Evolutionary conservation across 108 stramenopile species (phyloP).

Genomic region (Aurantiochytrium sp.): DNA sequence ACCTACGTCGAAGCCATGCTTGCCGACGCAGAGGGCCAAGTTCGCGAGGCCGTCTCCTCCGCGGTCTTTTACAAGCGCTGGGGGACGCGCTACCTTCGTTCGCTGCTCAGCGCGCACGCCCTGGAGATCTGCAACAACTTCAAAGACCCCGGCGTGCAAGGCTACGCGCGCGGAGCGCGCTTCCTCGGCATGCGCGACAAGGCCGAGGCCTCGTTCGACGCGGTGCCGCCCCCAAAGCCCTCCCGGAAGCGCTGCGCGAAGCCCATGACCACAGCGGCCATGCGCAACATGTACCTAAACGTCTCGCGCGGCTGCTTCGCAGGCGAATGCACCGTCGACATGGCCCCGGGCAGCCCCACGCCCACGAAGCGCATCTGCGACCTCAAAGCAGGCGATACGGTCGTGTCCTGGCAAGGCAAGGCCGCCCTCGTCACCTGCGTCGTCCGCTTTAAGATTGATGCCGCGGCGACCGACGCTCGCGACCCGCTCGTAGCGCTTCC

Average conservation of each 20-base stretch:
- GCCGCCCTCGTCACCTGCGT: constrained; percentile 33
- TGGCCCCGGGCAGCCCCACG: constrained; percentile 4
- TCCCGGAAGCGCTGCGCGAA: not conserved
- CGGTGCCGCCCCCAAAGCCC: constrained; percentile 35
- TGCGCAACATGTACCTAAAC: constrained; percentile 33
- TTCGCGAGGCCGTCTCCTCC: constrained; percentile 27
- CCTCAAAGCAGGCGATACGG: not conserved
- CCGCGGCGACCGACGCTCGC: not conserved
- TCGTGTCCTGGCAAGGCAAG: not conserved
- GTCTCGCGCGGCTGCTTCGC: constrained; percentile 32
- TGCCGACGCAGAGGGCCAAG: constrained; percentile 32
- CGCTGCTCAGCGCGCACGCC: constrained; percentile 39
- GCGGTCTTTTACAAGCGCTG: constrained; percentile 31
- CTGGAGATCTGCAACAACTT: constrained; percentile 50
- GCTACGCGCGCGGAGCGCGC: constrained; percentile 23
- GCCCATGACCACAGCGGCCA: not conserved
- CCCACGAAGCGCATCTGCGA: not conserved
- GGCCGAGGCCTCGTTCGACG: constrained; percentile 39
- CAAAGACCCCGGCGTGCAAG: constrained; percentile 52
- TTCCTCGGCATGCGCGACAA: constrained; percentile 27
- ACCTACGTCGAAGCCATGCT: not conserved
- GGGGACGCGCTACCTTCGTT: constrained; percentile 46
- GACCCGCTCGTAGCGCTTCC: constrained; percentile 33
- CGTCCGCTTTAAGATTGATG: constrained; percentile 7
- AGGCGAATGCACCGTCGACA: not conserved